phyloP scores from a whole-genome alignment of 2,329 filamentous ascomycete genomes.

The Fusarium pseudoanthophilum region DNA sequence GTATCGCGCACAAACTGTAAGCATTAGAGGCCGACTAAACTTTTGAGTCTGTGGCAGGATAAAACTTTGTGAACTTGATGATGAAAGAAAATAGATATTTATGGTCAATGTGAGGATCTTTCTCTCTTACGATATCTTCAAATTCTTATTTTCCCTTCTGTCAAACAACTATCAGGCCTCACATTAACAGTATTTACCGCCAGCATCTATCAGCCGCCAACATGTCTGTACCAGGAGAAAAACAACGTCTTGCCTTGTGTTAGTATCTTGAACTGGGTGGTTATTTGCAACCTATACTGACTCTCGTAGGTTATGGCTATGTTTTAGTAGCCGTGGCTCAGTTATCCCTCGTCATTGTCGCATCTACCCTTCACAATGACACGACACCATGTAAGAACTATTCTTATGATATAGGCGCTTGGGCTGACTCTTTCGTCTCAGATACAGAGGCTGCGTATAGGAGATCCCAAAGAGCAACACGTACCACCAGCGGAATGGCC shows the following conservation, averaged over 20 bases:
- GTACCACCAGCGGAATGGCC: neutral
- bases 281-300: neutral
- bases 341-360: neutral
- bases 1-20: neutral
- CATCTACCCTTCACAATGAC: neutral
- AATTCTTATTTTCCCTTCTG: neutral
- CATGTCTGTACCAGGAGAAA: neutral
- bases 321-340: neutral
- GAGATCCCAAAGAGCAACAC: neutral
- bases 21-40: neutral
- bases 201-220: neutral
- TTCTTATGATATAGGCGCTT: neutral
- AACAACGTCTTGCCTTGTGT: neutral
- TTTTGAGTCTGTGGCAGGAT: neutral
- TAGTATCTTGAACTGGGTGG: neutral
- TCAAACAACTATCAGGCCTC: neutral
- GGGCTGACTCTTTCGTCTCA: neutral
- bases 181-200: no score
- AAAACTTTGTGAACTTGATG: neutral
- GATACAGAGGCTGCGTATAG: neutral
- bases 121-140: neutral
- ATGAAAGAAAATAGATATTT: neutral
- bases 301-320: neutral
- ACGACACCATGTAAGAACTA: neutral
- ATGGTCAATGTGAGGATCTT: neutral